Percentiles rank a stretch among this genome's conserved stretches.
Evolutionary conservation across 352 stramenopile genomes (phyloP).

Genomic region (Thalassiosira exigua): DNA sequence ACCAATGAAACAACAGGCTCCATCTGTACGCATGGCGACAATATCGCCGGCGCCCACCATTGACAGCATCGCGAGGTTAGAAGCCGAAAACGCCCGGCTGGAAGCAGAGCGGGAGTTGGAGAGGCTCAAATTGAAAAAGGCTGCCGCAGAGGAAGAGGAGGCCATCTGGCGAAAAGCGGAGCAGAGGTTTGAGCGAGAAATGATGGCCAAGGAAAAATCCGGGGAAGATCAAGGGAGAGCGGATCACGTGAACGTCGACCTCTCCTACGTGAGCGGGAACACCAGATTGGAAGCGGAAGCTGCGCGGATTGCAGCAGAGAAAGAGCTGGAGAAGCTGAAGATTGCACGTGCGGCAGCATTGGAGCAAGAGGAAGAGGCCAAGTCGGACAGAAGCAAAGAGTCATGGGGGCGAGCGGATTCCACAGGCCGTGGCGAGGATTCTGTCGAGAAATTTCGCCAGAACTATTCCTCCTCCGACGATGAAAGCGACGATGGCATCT

Average conservation of each 20-base stretch:
- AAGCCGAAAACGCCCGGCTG: slow-evolving; percentile 40
- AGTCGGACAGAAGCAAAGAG: neutral
- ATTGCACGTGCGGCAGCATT: neutral
- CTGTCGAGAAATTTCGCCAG: slow-evolving; percentile 23
- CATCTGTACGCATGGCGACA: too few relatives aligned
- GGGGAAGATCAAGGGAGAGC: neutral
- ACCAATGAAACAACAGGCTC: too few relatives aligned
- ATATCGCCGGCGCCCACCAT: neutral
- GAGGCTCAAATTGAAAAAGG: slow-evolving; percentile 24
- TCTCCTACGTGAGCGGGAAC: neutral
- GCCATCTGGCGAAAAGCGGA: neutral
- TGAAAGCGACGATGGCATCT: slow-evolving; percentile 15
- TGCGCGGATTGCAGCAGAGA: neutral
- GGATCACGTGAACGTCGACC: neutral
- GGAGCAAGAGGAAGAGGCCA: slow-evolving; percentile 1
- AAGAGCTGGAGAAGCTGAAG: slow-evolving; percentile 14
- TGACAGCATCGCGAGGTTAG: slow-evolving; percentile 1
- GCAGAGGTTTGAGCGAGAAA: slow-evolving; percentile 2
- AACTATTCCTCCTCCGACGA: slow-evolving; percentile 21
- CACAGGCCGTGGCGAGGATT: slow-evolving; percentile 14
- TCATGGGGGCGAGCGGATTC: neutral
- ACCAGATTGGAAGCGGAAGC: neutral
- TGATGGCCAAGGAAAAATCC: neutral
- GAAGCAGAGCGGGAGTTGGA: slow-evolving; percentile 47
- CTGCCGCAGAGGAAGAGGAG: neutral